Evolutionary conservation across 805 yeast genomes (phyloP).

Genomic region (Scheffersomyces amazonensis): DNA sequence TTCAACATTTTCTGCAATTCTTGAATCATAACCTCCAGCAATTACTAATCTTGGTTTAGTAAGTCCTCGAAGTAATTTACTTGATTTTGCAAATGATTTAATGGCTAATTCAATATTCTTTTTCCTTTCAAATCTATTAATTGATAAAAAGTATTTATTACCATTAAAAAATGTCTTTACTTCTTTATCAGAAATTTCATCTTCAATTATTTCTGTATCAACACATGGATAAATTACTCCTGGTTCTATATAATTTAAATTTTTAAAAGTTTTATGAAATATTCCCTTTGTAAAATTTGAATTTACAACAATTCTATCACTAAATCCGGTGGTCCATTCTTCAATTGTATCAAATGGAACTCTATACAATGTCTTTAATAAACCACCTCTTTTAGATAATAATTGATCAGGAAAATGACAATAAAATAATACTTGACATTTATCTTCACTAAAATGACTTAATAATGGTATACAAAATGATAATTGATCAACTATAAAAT

Average conservation of each 20-base stretch:
- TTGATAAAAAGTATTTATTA: constrained; percentile 56
- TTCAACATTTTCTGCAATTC: constrained; percentile 72
- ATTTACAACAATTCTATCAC: constrained; percentile 85
- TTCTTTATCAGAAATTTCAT: constrained; percentile 24
- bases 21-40: constrained; percentile 88
- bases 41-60: constrained; percentile 53
- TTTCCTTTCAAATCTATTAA: constrained; percentile 86
- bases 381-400: constrained; percentile 43
- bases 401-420: constrained; percentile 96
- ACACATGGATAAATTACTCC: constrained; percentile 80
- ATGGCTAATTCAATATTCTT: constrained; percentile 82
- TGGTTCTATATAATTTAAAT: constrained; percentile 38
- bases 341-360: constrained; percentile 82
- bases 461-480: constrained; percentile 80
- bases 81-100: constrained; percentile 53
- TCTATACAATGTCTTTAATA: constrained; percentile 65
- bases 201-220: constrained; percentile 28
- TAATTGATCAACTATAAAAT: constrained; percentile 83
- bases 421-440: constrained; percentile 69
- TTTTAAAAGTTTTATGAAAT: constrained; percentile 61
- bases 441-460: constrained; percentile 35
- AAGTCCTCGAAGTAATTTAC: constrained; percentile 24
- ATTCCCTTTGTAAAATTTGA: constrained; percentile 76
- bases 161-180: constrained; percentile 32
- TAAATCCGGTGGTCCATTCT: constrained; percentile 68